These are phyloP conservation scores for Orbilia brochopaga DNA, from an alignment of 2,329 filamentous ascomycete genomes.

Conservation along the genomic window DNA sequence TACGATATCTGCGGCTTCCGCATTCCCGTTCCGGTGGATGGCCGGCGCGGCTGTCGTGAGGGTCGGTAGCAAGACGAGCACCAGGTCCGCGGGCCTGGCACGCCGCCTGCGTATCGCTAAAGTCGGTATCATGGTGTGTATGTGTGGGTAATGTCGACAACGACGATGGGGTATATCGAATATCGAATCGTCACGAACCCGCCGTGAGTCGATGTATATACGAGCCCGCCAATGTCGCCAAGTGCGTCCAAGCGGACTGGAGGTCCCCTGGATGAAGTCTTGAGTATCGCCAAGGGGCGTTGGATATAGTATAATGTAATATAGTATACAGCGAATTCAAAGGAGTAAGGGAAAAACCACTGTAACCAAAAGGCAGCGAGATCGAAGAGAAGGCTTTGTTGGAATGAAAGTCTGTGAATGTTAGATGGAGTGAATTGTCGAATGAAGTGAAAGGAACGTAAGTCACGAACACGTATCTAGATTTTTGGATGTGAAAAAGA, in stretches of 20 bases:
- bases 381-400: neutral
- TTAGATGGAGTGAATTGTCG: neutral
- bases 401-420: neutral
- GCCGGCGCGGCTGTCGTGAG: neutral
- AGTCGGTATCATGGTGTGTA: neutral
- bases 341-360: neutral
- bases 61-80: neutral
- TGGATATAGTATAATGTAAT: neutral
- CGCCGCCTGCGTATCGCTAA: neutral
- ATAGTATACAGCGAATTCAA: neutral
- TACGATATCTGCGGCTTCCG: neutral
- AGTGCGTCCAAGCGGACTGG: too few species aligned
- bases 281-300: neutral
- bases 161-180: too few species aligned
- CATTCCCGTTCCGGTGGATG: neutral
- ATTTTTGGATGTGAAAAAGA: neutral
- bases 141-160: neutral
- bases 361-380: neutral
- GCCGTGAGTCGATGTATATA: constrained; percentile 28
- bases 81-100: neutral
- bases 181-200: constrained; percentile 35
- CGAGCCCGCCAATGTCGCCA: neutral
- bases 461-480: neutral
- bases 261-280: too few species aligned
- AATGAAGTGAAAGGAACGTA: neutral